Base-by-base conservation (phyloP, 495 filamentous ascomycete genomes). In the Aspergillus avenaceus region DNA sequence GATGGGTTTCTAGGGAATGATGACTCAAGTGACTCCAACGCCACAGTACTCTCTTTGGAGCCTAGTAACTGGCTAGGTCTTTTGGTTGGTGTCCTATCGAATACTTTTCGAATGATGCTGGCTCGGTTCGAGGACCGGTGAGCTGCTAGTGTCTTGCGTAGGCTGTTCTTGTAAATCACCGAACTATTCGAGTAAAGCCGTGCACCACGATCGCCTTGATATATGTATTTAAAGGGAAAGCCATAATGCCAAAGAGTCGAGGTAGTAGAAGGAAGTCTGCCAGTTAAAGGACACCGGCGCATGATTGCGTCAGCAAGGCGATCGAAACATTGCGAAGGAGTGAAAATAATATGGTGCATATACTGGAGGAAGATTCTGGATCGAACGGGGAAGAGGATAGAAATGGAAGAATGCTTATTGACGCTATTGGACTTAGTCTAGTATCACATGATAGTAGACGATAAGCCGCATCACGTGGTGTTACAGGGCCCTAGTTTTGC, bases 101-200 rank as follows among this genome's bases (percentile, higher is more conserved):
- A 8, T 3, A 66, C 36, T 49, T 70, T 74, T 29, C 75, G 74
- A 25, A 80, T 64, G 23, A 76, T 41, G 14, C 66, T 55, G 21
- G 66, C 64, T 44, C 72, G 67, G 54, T 82, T 82, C 11, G 63
- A 57, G 7, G 55, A 56, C 29, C 77, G 76, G 55, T 82, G 79
- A 18, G 76, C 75, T 47, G 77, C 71, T 36, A 82, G 66, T 3
- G 79, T 82, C 45, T 69, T 70, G 26, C 55, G 54, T 27, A 74
- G 69, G 36, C 61, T 72, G 37, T 69, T 62, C 40, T 63, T 49
- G 47, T 65, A 66, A 27, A 74, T 58, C 28, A 59, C 54, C n/a
- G 50, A 49, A 1, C 47, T 58, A 40, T 59, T 63, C 44, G 23
- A 22, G 27, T 34, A 31, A 2, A 41, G 23, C 26, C 29, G 6